phyloP scores from a whole-genome alignment of 768 basidiomycete genomes.

The Rhizopogon vesiculosus region DNA sequence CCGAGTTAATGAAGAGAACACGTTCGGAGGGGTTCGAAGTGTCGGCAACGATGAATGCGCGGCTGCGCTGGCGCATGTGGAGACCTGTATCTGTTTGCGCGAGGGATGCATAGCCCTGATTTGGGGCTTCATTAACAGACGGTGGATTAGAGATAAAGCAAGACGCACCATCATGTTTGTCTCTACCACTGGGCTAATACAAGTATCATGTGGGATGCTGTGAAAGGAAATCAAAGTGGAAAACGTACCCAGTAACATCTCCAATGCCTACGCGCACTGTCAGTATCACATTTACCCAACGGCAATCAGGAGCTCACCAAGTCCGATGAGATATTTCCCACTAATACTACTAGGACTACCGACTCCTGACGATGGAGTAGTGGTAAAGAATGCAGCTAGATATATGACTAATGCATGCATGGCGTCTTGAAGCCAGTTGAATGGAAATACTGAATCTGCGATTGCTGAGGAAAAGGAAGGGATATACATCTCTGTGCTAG shows the following conservation, averaged over 20 bases:
- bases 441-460: constrained; percentile 10
- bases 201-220: not conserved
- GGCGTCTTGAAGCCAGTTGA: constrained; percentile 26
- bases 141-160: not conserved
- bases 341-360: constrained; percentile 5
- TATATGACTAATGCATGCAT: constrained; percentile 39
- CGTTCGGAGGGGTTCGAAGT: constrained; percentile 49
- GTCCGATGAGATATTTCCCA: constrained; percentile 19
- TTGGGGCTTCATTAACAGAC: not conserved
- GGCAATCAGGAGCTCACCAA: constrained; percentile 7
- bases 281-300: not conserved
- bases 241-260: constrained; percentile 65
- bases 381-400: constrained; percentile 39
- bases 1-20: constrained; percentile 74
- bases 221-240: not conserved
- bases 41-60: constrained; percentile 74
- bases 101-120: constrained; percentile 62
- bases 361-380: constrained; percentile 20
- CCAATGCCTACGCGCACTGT: constrained; percentile 46
- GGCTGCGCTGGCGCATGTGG: constrained; percentile 75
- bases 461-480: constrained; percentile 14
- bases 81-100: constrained; percentile 68
- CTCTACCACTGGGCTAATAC: constrained; percentile 64
- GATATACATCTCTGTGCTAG: constrained; percentile 13
- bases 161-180: constrained; percentile 73